These are phyloP conservation scores for Sequoiadendron giganteum DNA, from an alignment of 75 land plant species.

Conservation along the genomic window DNA sequence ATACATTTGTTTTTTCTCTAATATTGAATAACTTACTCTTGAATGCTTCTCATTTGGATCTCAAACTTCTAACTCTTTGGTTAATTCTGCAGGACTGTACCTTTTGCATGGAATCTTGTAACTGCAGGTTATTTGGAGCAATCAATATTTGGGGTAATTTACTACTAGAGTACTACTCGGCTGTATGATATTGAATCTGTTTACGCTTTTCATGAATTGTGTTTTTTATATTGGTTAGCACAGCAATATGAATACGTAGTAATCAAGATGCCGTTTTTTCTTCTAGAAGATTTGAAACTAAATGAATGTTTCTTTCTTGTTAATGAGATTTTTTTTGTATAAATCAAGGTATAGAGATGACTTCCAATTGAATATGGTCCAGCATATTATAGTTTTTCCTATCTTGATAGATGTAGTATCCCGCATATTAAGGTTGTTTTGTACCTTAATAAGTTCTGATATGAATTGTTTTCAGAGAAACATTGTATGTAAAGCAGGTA, in stretches of 20 bases:
- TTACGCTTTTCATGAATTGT: background rate
- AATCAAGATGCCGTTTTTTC: background rate
- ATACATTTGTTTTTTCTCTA: background rate
- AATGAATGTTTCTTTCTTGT: background rate
- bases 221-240: background rate
- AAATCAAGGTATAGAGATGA: background rate
- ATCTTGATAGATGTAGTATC: background rate
- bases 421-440: background rate
- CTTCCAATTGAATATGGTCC: background rate
- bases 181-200: background rate
- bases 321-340: background rate
- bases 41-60: background rate
- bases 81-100: slow-evolving; percentile 37
- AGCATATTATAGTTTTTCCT: background rate
- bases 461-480: background rate
- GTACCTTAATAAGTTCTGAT: background rate
- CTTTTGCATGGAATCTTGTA: slow-evolving; percentile 47
- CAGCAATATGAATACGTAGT: background rate
- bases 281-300: background rate
- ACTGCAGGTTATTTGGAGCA: slow-evolving; percentile 51
- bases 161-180: background rate
- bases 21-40: background rate
- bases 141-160: slow-evolving; percentile 42
- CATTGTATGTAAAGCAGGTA: background rate
- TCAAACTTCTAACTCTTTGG: background rate